Evolutionary conservation across 2,329 filamentous ascomycete species (phyloP).

Genomic region (Cladosporium cucumerinum): DNA sequence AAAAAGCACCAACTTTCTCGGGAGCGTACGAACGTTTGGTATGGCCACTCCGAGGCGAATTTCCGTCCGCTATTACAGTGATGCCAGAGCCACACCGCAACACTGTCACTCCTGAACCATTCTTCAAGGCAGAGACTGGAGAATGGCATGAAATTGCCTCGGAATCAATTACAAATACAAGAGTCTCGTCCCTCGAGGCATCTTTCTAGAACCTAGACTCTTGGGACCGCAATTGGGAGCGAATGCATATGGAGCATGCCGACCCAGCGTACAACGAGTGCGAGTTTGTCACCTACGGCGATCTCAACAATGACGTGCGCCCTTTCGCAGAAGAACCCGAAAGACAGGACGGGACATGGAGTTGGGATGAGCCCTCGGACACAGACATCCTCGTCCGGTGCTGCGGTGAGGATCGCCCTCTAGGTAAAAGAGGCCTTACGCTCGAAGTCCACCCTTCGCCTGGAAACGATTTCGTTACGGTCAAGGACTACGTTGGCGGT

Average conservation of each 20-base stretch:
- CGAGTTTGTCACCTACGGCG: constrained; percentile 14
- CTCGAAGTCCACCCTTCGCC: constrained; percentile 11
- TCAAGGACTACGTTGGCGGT: constrained; percentile 17
- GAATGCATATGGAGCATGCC: constrained; percentile 13
- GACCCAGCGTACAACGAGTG: constrained; percentile 9
- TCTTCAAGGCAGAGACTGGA: constrained; percentile 13
- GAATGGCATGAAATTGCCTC: constrained; percentile 16
- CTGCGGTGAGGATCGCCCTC: constrained; percentile 14
- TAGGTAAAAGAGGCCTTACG: constrained; percentile 14
- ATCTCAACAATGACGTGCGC: constrained; percentile 10
- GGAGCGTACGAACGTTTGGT: constrained; percentile 15
- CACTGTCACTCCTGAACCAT: constrained; percentile 11
- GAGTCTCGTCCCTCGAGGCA: constrained; percentile 13
- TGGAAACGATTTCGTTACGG: constrained; percentile 15
- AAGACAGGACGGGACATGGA: constrained; percentile 12
- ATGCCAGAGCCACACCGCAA: constrained; percentile 13
- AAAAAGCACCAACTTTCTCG: not conserved
- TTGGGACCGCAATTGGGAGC: constrained; percentile 6
- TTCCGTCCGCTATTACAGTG: constrained; percentile 15
- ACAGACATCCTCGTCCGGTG: constrained; percentile 13
- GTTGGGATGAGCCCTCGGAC: constrained; percentile 14
- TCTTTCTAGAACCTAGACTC: constrained; percentile 7
- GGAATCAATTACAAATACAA: constrained; percentile 13
- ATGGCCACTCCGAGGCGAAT: constrained; percentile 13
- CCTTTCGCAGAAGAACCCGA: constrained; percentile 9